Evolutionary conservation across 1,284 basidiomycete species (phyloP).

Genomic region (Trichosporon ovoides): DNA sequence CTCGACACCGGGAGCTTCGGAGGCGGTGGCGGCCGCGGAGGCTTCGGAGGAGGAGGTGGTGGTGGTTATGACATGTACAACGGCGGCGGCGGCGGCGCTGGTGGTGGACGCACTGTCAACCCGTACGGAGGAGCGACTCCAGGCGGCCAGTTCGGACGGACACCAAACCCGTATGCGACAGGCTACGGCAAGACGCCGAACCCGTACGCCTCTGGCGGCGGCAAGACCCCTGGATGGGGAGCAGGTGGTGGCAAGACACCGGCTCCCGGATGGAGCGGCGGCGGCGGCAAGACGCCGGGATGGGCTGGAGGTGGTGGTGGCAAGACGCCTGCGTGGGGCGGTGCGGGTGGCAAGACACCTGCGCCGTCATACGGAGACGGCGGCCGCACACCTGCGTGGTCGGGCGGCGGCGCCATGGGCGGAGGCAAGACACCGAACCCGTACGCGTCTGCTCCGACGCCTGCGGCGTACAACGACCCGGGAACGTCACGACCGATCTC

Average conservation of each 20-base stretch:
- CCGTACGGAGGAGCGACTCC: conserved; percentile 33
- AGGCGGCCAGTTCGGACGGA: conserved; percentile 54
- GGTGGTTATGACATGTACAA: background rate
- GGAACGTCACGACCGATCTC: conserved; percentile 36
- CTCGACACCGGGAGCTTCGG: conserved; percentile 29
- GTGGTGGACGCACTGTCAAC: conserved; percentile 36
- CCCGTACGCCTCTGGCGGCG: conserved; percentile 57
- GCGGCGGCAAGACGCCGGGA: conserved; percentile 31
- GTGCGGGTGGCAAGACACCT: conserved; percentile 39
- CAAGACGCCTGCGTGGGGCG: conserved; percentile 57
- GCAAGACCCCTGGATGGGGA: conserved; percentile 56
- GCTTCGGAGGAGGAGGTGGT: conserved; percentile 21
- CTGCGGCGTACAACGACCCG: conserved; percentile 25
- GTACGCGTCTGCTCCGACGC: conserved; percentile 48
- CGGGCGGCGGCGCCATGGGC: conserved; percentile 14
- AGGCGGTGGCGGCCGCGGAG: conserved; percentile 5
- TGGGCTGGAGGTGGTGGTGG: conserved; percentile 19
- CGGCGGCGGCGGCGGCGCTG: background rate
- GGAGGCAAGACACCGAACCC: conserved; percentile 58
- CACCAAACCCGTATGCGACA: conserved; percentile 62
- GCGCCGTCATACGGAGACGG: conserved; percentile 31
- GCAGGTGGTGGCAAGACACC: conserved; percentile 55
- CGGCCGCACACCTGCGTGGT: conserved; percentile 47
- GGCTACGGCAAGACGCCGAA: conserved; percentile 60
- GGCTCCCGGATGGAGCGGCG: conserved; percentile 53